These are phyloP conservation scores for Carex kokanica DNA, from an alignment of 176 grass and related monocot genomes.

Conservation along the genomic window DNA sequence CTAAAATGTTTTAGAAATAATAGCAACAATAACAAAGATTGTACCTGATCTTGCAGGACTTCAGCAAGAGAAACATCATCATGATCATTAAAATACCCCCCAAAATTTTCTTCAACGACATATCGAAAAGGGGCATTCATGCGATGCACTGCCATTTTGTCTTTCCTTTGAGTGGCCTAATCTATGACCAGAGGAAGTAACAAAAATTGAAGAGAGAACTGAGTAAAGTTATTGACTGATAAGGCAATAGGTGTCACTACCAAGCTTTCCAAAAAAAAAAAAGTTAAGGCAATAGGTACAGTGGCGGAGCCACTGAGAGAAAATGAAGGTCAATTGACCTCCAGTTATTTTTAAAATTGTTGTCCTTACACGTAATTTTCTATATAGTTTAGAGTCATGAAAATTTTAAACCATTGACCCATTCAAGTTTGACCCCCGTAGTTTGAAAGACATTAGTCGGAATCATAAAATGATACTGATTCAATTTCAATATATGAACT, in stretches of 20 bases:
- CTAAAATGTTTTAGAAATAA: background rate
- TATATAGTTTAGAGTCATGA: no score
- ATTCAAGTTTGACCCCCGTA: no score
- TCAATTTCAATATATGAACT: background rate
- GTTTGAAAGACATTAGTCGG: background rate
- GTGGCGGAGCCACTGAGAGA: no score
- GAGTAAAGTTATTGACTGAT: background rate
- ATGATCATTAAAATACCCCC: slow-evolving; percentile 49
- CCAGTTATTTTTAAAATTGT: no score
- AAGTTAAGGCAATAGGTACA: background rate
- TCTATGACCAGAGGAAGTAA: background rate
- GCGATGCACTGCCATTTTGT: slow-evolving; percentile 35
- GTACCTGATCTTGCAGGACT: slow-evolving; percentile 82
- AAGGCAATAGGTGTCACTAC: background rate
- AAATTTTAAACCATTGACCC: no score
- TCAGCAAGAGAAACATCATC: slow-evolving; percentile 66
- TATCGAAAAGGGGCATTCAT: slow-evolving; percentile 42
- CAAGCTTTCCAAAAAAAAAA: no score
- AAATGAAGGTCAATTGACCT: no score
- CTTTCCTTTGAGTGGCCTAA: slow-evolving; percentile 24
- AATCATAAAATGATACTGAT: background rate
- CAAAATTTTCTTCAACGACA: slow-evolving; percentile 59
- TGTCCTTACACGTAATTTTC: no score
- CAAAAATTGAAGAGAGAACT: background rate
- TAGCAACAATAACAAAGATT: background rate